Percentiles rank a stretch among this genome's conserved stretches.
These are phyloP conservation scores for Torulaspora franciscae DNA, from an alignment of 805 yeast genomes.

Conservation along the genomic window DNA sequence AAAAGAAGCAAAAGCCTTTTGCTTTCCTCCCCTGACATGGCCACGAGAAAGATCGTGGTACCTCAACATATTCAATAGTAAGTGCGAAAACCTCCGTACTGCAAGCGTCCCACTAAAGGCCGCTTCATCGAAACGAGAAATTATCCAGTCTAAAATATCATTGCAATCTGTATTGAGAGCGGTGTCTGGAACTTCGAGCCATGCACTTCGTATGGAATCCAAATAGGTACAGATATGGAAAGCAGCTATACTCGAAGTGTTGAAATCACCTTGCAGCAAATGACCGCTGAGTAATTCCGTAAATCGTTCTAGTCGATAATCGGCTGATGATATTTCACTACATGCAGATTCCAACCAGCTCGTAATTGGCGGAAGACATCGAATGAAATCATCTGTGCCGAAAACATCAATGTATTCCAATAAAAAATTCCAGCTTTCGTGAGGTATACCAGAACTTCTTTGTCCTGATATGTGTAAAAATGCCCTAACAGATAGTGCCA, in stretches of 20 bases:
- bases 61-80: slow-evolving; percentile 34
- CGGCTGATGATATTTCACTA: neutral
- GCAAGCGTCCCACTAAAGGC: slow-evolving; percentile 41
- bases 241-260: slow-evolving; percentile 22
- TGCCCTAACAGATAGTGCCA: slow-evolving; percentile 6
- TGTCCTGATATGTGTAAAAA: slow-evolving; percentile 5
- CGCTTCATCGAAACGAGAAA: slow-evolving; percentile 38
- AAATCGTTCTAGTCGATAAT: slow-evolving; percentile 11
- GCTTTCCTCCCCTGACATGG: slow-evolving; percentile 27
- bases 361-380: slow-evolving; percentile 6
- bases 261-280: slow-evolving; percentile 19
- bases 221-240: slow-evolving; percentile 18
- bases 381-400: slow-evolving; percentile 4
- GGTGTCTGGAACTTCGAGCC: slow-evolving; percentile 27
- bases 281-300: slow-evolving; percentile 27
- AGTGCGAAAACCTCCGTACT: slow-evolving; percentile 30
- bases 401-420: slow-evolving; percentile 8
- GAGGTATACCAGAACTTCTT: neutral
- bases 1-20: slow-evolving; percentile 24
- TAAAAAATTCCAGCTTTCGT: neutral
- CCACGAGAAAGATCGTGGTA: slow-evolving; percentile 23
- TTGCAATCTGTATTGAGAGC: slow-evolving; percentile 40
- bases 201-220: slow-evolving; percentile 14
- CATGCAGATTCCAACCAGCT: slow-evolving; percentile 6
- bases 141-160: slow-evolving; percentile 47